phyloP scores from a whole-genome alignment of 345 rosid genomes.

The Psidium guajava region DNA sequence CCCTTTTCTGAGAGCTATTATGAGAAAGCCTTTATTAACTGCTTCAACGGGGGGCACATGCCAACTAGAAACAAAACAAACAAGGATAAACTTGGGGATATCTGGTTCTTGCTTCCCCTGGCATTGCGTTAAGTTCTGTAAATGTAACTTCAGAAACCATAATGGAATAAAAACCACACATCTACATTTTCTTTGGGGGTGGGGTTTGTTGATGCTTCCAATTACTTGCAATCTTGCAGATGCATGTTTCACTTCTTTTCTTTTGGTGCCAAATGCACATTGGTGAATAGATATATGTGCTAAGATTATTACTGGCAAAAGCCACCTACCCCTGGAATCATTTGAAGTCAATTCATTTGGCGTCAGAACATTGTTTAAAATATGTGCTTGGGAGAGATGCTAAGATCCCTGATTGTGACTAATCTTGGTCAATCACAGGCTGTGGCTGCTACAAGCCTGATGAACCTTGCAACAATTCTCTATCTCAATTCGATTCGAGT shows the following conservation, averaged over 20 bases:
- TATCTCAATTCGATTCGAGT: conserved; percentile 79
- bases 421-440: conserved; percentile 40
- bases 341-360: background rate
- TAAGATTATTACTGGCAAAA: background rate
- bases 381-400: background rate
- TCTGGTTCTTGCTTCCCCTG: background rate
- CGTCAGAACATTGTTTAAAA: background rate
- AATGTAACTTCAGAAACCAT: background rate
- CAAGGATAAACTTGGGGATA: background rate
- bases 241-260: background rate
- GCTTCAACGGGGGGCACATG: background rate
- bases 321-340: background rate
- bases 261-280: background rate
- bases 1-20: background rate
- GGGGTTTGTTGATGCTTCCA: background rate
- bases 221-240: background rate
- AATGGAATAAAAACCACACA: background rate
- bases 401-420: background rate
- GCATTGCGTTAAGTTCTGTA: background rate
- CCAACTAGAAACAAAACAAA: background rate
- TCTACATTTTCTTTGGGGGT: background rate
- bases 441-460: conserved; percentile 90
- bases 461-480: conserved; percentile 87
- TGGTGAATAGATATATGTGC: background rate
- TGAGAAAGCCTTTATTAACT: background rate